Evolutionary conservation across 2,329 filamentous ascomycete genomes (phyloP).

Genomic region (Didymellaceae sp.): DNA sequence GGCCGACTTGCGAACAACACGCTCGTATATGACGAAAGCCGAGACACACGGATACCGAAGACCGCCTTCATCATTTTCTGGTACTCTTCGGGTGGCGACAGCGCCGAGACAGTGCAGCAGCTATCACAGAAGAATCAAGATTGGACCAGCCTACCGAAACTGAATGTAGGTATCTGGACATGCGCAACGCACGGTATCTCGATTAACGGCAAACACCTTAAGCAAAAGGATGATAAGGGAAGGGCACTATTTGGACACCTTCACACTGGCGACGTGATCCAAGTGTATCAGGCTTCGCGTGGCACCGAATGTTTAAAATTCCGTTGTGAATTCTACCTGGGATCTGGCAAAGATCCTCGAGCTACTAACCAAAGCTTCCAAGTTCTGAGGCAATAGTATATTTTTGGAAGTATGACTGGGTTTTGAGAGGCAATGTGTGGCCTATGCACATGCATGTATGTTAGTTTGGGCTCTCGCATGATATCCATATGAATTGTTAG

Average conservation of each 20-base stretch:
- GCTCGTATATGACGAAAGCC: constrained; percentile 65
- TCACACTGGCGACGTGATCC: constrained; percentile 77
- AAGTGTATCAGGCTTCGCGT: constrained; percentile 67
- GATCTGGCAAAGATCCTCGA: constrained; percentile 43
- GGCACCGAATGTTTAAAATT: constrained; percentile 49
- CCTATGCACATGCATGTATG: not conserved
- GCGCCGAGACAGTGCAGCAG: constrained; percentile 64
- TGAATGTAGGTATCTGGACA: constrained; percentile 77
- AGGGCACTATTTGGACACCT: constrained; percentile 68
- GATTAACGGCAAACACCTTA: constrained; percentile 75
- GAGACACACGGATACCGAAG: constrained; percentile 78
- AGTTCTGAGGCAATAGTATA: constrained; percentile 6
- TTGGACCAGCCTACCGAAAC: constrained; percentile 59
- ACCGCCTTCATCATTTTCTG: constrained; percentile 76
- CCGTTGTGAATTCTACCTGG: constrained; percentile 52
- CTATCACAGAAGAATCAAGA: constrained; percentile 56
- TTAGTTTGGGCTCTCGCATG: no score
- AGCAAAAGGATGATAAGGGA: constrained; percentile 59
- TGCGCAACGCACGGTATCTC: constrained; percentile 77
- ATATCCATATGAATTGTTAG: constrained; percentile 15
- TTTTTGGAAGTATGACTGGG: not conserved
- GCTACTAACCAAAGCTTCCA: constrained; percentile 35
- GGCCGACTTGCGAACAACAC: constrained; percentile 76
- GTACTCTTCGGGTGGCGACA: constrained; percentile 68
- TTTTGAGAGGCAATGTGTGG: not conserved